Conservation (phyloP, 768 basidiomycete genomes). For the Mycena amicta region DNA sequence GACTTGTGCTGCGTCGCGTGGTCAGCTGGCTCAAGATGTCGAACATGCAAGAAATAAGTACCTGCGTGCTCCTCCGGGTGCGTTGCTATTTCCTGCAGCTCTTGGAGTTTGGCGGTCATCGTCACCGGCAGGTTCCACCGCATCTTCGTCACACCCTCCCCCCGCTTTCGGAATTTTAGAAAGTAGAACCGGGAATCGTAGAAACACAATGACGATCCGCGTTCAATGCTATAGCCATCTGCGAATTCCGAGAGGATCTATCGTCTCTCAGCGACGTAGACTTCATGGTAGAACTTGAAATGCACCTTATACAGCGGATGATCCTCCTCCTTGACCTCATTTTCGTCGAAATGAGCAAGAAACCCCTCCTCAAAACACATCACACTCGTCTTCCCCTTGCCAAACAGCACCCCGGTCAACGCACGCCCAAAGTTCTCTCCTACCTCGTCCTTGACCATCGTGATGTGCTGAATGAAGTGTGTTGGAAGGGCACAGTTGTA, state of each 20-base stretch:
- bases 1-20: too few relatives aligned
- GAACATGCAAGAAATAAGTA: background rate
- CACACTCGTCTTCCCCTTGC: conserved; percentile 4
- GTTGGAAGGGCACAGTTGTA: conserved; percentile 1
- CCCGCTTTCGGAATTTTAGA: conserved; percentile 11
- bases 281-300: too few relatives aligned
- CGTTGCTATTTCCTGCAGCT: conserved; percentile 2
- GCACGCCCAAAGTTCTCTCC: conserved; percentile 4
- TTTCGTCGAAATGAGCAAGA: conserved; percentile 4
- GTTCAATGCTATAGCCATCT: conserved; percentile 13
- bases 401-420: conserved; percentile 13
- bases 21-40: background rate
- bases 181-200: conserved; percentile 13
- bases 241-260: conserved; percentile 1
- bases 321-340: background rate
- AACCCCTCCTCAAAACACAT: conserved; percentile 2
- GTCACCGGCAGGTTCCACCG: conserved; percentile 13
- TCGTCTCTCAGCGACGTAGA: too few relatives aligned
- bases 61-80: conserved; percentile 4
- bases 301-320: conserved; percentile 11
- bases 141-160: conserved; percentile 2
- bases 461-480: background rate
- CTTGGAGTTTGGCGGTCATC: background rate
- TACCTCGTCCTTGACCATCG: background rate
- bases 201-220: conserved; percentile 15